Conservation (phyloP, 129 eudicot genomes). For the Gnaphalium uliginosum region DNA sequence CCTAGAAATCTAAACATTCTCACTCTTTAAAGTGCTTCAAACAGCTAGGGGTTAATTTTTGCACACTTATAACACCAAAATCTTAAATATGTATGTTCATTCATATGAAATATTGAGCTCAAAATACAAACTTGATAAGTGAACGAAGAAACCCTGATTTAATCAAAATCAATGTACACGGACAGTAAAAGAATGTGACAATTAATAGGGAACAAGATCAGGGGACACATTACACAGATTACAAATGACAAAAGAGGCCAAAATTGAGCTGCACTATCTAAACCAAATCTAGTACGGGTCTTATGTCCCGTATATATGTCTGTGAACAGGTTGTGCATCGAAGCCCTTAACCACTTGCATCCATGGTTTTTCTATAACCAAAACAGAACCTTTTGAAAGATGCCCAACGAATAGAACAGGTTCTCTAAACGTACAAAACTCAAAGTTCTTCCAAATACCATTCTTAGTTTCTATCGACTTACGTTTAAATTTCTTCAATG, state of each 20-base stretch:
- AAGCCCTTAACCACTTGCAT: conserved; percentile 61
- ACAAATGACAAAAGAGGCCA: conserved; percentile 28
- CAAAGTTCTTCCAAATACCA: conserved; percentile 67
- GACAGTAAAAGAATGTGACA: conserved; percentile 21
- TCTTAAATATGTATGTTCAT: no score
- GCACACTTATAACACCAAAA: no score
- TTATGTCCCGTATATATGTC: conserved; percentile 85
- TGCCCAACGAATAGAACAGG: conserved; percentile 85
- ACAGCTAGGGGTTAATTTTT: no score
- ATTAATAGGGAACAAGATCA: conserved; percentile 32
- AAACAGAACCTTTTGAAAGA: conserved; percentile 61
- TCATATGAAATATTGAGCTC: no score
- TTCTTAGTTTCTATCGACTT: conserved; percentile 50
- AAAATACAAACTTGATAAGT: no score
- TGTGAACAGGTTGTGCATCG: conserved; percentile 77
- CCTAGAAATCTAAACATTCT: no score
- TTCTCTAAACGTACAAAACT: conserved; percentile 62
- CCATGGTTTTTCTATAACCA: conserved; percentile 85
- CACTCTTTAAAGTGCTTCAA: no score
- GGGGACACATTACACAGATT: conserved; percentile 44
- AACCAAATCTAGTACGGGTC: conserved; percentile 26
- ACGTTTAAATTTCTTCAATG: conserved; percentile 55
- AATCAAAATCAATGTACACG: not conserved
- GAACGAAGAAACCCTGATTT: no score
- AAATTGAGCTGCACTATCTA: conserved; percentile 37